phyloP scores from a whole-genome alignment of 768 basidiomycete genomes.

The Mycena metata region DNA sequence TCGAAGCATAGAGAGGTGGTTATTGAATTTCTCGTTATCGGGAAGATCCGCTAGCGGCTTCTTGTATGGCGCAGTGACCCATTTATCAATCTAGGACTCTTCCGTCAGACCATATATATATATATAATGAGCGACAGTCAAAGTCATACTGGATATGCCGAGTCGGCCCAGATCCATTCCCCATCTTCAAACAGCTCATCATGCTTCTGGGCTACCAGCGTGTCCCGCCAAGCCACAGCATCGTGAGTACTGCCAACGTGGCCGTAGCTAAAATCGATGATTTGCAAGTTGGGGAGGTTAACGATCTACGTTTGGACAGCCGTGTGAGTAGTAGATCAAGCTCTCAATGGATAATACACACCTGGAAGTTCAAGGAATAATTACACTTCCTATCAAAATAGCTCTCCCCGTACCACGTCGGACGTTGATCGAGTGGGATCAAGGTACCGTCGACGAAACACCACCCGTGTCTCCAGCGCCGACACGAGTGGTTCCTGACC shows the following conservation, averaged over 20 bases:
- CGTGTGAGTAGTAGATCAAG: too few relatives aligned
- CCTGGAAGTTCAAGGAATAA: constrained; percentile 56
- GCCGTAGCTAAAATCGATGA: too few relatives aligned
- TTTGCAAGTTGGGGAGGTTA: constrained; percentile 50
- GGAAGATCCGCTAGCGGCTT: background rate
- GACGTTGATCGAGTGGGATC: constrained; percentile 48
- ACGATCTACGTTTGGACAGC: too few relatives aligned
- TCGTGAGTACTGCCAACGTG: too few relatives aligned
- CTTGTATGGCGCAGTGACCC: constrained; percentile 8
- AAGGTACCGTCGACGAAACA: constrained; percentile 57
- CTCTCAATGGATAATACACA: too few relatives aligned
- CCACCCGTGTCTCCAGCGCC: constrained; percentile 53
- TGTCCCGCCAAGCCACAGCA: constrained; percentile 48
- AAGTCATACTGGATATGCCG: constrained; percentile 48
- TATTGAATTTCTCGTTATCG: constrained; percentile 14
- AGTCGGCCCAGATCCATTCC: constrained; percentile 55
- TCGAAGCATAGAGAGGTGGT: too few relatives aligned
- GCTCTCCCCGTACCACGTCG: constrained; percentile 51
- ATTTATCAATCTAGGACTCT: constrained; percentile 6
- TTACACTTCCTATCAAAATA: constrained; percentile 56
- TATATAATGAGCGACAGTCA: too few relatives aligned
- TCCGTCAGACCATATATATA: too few relatives aligned
- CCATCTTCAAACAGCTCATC: constrained; percentile 37
- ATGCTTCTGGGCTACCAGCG: constrained; percentile 41
- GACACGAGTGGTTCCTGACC: constrained; percentile 46